These are phyloP conservation scores for Tardiomyces blankii DNA, from an alignment of 1,139 yeast genomes.

Conservation along the genomic window DNA sequence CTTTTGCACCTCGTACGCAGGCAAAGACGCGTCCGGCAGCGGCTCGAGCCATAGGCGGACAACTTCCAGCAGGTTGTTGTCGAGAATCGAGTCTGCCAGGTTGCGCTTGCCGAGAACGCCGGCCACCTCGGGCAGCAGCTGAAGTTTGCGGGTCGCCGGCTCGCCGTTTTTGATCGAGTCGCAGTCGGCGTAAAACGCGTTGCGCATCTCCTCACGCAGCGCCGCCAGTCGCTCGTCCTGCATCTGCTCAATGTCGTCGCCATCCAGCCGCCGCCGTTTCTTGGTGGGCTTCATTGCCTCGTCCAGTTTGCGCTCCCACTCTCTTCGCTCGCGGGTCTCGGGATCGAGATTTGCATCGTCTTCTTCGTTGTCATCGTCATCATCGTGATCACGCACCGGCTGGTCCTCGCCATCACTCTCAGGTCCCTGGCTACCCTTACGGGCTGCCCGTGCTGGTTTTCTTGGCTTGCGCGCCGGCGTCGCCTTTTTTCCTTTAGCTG, in stretches of 20 bases:
- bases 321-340: constrained; percentile 51
- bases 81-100: constrained; percentile 80
- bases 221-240: constrained; percentile 83
- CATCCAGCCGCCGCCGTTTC: constrained; percentile 49
- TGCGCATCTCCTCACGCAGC: constrained; percentile 82
- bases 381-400: constrained; percentile 7
- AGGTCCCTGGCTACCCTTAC: not conserved
- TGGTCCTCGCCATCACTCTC: constrained; percentile 10
- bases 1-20: constrained; percentile 92
- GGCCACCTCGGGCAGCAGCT: constrained; percentile 63
- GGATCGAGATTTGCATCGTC: constrained; percentile 23
- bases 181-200: constrained; percentile 84
- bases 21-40: constrained; percentile 92
- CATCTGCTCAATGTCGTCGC: constrained; percentile 87
- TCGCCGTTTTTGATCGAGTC: constrained; percentile 56
- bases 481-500: constrained; percentile 6
- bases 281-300: constrained; percentile 54
- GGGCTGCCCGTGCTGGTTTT: constrained; percentile 1
- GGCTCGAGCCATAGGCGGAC: constrained; percentile 98
- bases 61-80: constrained; percentile 86
- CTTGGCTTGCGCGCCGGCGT: constrained; percentile 3
- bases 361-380: constrained; percentile 6
- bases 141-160: constrained; percentile 82
- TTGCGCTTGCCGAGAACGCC: constrained; percentile 70
- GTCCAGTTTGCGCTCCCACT: constrained; percentile 72